Evolutionary conservation across 768 basidiomycete genomes (phyloP), one percentile per base, ranked within the genome.

Genomic region (Mycena latifolia): DNA sequence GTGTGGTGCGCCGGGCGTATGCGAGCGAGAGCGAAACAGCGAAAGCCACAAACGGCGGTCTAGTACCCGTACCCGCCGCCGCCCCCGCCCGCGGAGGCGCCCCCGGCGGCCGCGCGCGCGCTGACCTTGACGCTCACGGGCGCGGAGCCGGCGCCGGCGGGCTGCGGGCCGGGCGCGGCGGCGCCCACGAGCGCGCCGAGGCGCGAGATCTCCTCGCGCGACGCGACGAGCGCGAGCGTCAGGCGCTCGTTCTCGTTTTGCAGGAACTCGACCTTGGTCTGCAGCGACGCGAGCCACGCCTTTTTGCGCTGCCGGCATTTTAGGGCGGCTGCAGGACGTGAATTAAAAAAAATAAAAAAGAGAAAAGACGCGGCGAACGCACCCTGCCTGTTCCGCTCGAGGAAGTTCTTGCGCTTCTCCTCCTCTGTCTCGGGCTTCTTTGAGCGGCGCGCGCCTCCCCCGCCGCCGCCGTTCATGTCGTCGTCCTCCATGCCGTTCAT

Each of bases 271-370:
- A 97, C 95, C 74, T 96, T 96, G 43, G 91, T 88, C 78, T 99
- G 98, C 20, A 99, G 84, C 67, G 93, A 91, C 29, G 90, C 86
- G 17, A 99, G 87, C 98, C 98, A 99, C 6, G 95, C 95, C 78
- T 99, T 99, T 81, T 99, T 99, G 63, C 98, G 92, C 76, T 99
- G 98, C 37, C 98, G 95, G 79, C 98, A 99, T 81, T 99, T 99
- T 71, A 99, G 89, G 8, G 98, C 98, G 66, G 98, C 97, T 98
- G 71, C 1, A 25, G n/a, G 10, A 14, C 15, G 5, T 7, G 11
- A 20, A 9, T 35, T 17, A 12, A 18, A 1, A 27, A 25, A 22
- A 8, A 58, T 14, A 52, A 31, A 37, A 15, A 33, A 57, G 37
- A 22, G 37, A 51, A 37, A 65, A 37, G 43, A 65, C 66, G 28